Evolutionary conservation across 83 land plant species (phyloP).

Genomic region (Diphasiastrum complanatum): DNA sequence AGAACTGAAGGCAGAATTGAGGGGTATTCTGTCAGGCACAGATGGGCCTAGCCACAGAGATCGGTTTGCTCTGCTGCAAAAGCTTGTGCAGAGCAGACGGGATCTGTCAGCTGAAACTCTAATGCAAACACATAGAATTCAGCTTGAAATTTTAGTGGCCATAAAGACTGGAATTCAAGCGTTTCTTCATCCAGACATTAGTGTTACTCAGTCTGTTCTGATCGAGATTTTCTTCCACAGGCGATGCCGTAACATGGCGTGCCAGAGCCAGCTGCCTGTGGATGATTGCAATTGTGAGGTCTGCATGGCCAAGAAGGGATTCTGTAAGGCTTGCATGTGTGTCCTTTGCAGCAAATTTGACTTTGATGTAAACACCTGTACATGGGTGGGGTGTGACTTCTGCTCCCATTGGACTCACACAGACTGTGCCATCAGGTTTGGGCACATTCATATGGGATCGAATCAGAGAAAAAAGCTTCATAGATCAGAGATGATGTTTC

Average conservation of each 20-base stretch:
- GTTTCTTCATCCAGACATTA: no score
- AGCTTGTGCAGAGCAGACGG: not conserved
- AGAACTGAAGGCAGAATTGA: not conserved
- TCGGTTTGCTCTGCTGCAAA: not conserved
- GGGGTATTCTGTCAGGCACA: not conserved
- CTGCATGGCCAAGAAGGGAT: slow-evolving; percentile 9
- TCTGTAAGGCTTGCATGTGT: slow-evolving; percentile 14
- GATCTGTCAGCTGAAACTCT: slow-evolving; percentile 4
- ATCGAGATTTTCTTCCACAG: slow-evolving; percentile 9
- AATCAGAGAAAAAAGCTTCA: not conserved
- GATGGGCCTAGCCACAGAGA: not conserved
- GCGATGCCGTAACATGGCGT: slow-evolving; percentile 11
- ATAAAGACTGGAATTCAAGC: no score
- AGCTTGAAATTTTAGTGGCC: no score
- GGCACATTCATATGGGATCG: slow-evolving; percentile 8
- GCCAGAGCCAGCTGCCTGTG: slow-evolving; percentile 7
- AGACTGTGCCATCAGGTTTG: slow-evolving; percentile 7
- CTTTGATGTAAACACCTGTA: slow-evolving; percentile 13
- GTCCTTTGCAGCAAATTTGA: slow-evolving; percentile 10
- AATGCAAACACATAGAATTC: not conserved
- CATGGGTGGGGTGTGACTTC: slow-evolving; percentile 9
- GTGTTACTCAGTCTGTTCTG: slow-evolving; percentile 15
- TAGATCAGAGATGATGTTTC: slow-evolving; percentile 4
- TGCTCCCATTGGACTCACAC: slow-evolving; percentile 18
- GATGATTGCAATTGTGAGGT: no score